phyloP scores from a whole-genome alignment of 2,329 filamentous ascomycete genomes.

The Ceratocystis albifundus region DNA sequence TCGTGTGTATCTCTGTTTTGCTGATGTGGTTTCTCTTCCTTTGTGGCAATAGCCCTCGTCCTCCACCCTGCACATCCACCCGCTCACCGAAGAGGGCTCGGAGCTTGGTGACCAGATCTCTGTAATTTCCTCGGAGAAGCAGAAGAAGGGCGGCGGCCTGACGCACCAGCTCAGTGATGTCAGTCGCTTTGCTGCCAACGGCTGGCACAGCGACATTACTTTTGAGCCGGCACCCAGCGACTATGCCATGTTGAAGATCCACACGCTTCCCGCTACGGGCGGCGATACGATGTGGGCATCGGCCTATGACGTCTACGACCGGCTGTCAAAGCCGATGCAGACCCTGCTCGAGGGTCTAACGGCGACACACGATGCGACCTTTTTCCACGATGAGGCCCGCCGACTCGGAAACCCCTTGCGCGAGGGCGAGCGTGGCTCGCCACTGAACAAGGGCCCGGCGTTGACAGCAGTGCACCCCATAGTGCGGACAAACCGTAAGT shows the following conservation, averaged over 20 bases:
- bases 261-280: constrained; percentile 44
- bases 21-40: background rate
- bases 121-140: constrained; percentile 45
- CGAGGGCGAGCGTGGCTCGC: constrained; percentile 39
- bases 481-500: constrained; percentile 43
- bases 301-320: constrained; percentile 50
- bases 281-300: constrained; percentile 53
- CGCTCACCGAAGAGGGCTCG: constrained; percentile 43
- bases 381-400: constrained; percentile 41
- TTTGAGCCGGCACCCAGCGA: constrained; percentile 50
- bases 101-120: constrained; percentile 46
- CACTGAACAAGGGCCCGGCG: constrained; percentile 44
- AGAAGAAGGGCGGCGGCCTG: constrained; percentile 43
- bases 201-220: constrained; percentile 44
- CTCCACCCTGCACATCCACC: constrained; percentile 50
- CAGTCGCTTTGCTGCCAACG: constrained; percentile 34
- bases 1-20: background rate
- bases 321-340: constrained; percentile 40
- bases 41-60: constrained; percentile 37
- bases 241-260: constrained; percentile 49
- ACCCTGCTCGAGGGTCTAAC: constrained; percentile 43
- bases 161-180: constrained; percentile 42
- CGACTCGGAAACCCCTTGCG: constrained; percentile 38
- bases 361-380: constrained; percentile 38
- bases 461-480: constrained; percentile 43